Percentiles rank a stretch among this genome's conserved stretches.
Conservation (phyloP, 192 early-diverging fungal species). For the Gryganskiella cystojenkinii region DNA sequence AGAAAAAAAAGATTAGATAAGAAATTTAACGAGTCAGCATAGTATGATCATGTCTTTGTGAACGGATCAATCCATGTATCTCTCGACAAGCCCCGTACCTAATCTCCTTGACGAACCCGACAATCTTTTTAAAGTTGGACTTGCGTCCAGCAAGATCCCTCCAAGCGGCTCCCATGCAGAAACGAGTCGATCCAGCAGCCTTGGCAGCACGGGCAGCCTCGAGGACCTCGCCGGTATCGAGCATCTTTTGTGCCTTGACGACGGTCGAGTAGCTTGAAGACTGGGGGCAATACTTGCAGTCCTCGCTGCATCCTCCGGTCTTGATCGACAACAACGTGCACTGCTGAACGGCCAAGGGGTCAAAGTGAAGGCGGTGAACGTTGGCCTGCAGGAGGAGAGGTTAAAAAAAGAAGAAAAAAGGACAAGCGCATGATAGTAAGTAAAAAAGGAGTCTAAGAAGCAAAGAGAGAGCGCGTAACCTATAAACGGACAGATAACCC, state of each 20-base stretch:
- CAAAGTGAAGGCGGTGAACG: constrained; percentile 78
- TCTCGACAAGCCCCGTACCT: constrained; percentile 53
- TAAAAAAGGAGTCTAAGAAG: background rate
- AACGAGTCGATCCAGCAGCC: constrained; percentile 80
- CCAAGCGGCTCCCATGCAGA: constrained; percentile 93
- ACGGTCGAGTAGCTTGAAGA: constrained; percentile 78
- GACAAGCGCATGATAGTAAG: background rate
- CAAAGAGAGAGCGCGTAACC: too few species aligned
- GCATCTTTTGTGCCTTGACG: constrained; percentile 76
- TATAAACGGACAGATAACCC: background rate
- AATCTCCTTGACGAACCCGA: constrained; percentile 79
- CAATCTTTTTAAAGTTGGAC: constrained; percentile 84
- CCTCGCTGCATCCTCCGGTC: constrained; percentile 86
- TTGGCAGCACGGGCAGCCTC: constrained; percentile 78
- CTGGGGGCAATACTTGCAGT: constrained; percentile 87
- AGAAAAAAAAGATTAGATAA: background rate
- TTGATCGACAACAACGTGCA: constrained; percentile 86
- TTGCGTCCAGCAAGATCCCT: constrained; percentile 82
- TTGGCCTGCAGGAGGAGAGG: constrained; percentile 60
- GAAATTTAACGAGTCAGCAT: background rate
- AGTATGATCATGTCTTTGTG: background rate
- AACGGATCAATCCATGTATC: background rate
- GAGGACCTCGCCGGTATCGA: constrained; percentile 76
- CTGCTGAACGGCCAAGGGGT: constrained; percentile 80
- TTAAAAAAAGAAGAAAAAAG: background rate